These are phyloP conservation scores for Xanthoceras sorbifolium DNA, from an alignment of 345 rosid species.

Conservation along the genomic window DNA sequence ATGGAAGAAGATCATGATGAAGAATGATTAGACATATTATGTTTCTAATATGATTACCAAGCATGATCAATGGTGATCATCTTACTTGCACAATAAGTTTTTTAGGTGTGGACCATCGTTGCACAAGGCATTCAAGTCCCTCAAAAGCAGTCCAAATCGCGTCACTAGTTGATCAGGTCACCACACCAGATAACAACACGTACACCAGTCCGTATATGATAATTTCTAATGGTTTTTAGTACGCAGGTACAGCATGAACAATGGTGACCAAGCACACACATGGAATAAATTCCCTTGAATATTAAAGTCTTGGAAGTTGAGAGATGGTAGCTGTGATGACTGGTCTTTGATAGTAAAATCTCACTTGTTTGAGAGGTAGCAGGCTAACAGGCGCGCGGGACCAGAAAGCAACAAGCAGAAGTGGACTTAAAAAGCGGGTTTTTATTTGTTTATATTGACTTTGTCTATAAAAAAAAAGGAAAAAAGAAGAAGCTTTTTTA, in stretches of 20 bases:
- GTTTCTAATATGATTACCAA: background rate
- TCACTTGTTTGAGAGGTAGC: background rate
- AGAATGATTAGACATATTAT: background rate
- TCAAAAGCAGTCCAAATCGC: background rate
- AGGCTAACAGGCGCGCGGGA: background rate
- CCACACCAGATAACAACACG: too few relatives aligned
- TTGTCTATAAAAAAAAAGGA: background rate
- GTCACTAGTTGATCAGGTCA: too few relatives aligned
- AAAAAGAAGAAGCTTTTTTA: background rate
- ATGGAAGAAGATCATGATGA: background rate
- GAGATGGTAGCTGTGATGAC: background rate
- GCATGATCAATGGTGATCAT: background rate
- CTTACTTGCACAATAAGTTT: too few relatives aligned
- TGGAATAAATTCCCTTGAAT: background rate
- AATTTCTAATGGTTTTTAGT: background rate
- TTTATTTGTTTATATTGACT: too few relatives aligned
- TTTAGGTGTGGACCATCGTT: too few relatives aligned
- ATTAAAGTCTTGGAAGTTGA: too few relatives aligned
- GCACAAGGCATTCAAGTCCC: background rate
- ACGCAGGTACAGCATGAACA: background rate
- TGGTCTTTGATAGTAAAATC: background rate
- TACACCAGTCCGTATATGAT: background rate
- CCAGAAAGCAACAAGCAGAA: conserved; percentile 22
- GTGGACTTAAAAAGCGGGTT: conserved; percentile 43
- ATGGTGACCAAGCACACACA: background rate